A percentile compares a stretch with the other conserved stretches of the same genome.
Conservation (phyloP, 2,329 filamentous ascomycete species). For the Botrytis cinerea region DNA sequence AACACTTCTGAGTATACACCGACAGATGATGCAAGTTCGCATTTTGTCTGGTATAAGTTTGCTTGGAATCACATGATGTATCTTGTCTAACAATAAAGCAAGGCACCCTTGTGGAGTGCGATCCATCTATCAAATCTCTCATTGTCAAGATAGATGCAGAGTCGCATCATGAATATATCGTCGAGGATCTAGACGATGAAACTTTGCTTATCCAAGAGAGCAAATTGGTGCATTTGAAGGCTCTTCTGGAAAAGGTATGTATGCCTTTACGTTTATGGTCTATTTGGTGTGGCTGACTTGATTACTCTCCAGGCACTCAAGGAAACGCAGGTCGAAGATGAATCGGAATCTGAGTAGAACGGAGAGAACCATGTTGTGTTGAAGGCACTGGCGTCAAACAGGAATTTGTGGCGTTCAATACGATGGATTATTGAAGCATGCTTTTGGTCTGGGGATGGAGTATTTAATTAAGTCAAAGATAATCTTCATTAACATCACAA, state of each 20-base stretch:
- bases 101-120: slow-evolving; percentile 78
- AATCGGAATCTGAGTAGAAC: slow-evolving; percentile 25
- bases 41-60: neutral
- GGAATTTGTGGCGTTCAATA: neutral
- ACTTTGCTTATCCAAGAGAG: slow-evolving; percentile 74
- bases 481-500: neutral
- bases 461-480: neutral
- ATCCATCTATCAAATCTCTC: slow-evolving; percentile 86
- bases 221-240: slow-evolving; percentile 68
- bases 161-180: slow-evolving; percentile 68
- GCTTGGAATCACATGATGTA: neutral
- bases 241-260: slow-evolving; percentile 66
- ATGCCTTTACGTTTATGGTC: slow-evolving; percentile 21
- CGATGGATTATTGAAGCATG: neutral
- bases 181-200: slow-evolving; percentile 78
- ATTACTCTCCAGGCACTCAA: slow-evolving; percentile 34
- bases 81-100: neutral
- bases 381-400: neutral
- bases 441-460: neutral
- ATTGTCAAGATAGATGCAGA: slow-evolving; percentile 74
- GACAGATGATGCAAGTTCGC: neutral
- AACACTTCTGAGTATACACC: neutral
- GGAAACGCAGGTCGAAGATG: slow-evolving; percentile 38
- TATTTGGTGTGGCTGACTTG: slow-evolving; percentile 21
- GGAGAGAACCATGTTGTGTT: neutral